Conservation (phyloP, 352 stramenopile genomes). For the Thalassiosira delicatula region DNA sequence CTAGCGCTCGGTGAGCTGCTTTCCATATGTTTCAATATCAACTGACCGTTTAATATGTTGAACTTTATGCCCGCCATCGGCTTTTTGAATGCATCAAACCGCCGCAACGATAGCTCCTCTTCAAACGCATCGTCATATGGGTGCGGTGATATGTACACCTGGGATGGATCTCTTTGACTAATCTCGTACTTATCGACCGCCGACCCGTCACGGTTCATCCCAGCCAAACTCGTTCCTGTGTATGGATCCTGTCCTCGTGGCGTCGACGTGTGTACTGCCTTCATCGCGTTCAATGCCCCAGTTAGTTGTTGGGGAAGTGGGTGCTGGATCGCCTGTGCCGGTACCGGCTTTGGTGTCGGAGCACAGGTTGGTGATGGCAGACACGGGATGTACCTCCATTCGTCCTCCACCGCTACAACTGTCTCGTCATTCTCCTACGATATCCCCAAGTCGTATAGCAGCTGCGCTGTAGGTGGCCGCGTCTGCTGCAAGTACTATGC, state of each 20-base stretch:
- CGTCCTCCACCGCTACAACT: no score
- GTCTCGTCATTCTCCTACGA: slow-evolving; percentile 1
- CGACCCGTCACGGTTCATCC: background rate
- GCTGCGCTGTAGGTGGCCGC: slow-evolving; percentile 24
- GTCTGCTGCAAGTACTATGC: slow-evolving; percentile 40
- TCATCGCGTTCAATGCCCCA: background rate
- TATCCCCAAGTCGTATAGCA: slow-evolving; percentile 37
- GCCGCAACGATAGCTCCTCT: background rate
- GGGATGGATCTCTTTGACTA: background rate
- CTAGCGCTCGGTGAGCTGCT: background rate
- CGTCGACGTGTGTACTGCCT: background rate
- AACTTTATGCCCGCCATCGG: background rate
- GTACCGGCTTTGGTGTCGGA: no score
- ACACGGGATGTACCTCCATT: background rate
- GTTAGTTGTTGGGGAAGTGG: no score
- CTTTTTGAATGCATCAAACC: background rate
- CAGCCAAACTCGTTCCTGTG: background rate
- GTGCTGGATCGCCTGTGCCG: no score
- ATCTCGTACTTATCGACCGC: background rate
- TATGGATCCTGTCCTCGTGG: slow-evolving; percentile 8
- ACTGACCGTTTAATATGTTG: background rate
- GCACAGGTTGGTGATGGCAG: no score
- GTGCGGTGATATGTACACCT: background rate
- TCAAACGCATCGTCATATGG: background rate
- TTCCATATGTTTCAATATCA: background rate